Conservation (phyloP, 495 filamentous ascomycete genomes). For the Cryomyces minteri region DNA sequence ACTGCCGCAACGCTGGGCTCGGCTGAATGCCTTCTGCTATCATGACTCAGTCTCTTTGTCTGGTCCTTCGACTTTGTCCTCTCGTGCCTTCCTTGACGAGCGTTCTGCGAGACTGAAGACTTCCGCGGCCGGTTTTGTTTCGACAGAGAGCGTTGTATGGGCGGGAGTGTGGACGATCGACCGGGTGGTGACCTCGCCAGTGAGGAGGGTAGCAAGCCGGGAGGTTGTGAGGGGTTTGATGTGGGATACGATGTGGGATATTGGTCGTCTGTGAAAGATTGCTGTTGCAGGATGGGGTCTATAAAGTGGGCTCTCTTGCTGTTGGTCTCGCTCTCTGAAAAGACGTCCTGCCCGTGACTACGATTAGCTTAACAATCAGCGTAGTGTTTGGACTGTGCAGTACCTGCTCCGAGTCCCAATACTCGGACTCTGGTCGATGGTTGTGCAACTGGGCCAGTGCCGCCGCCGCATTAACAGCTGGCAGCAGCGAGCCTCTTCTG, state of each 20-base stretch:
- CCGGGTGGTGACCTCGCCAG: slow-evolving; percentile 65
- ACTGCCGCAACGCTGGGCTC: slow-evolving; percentile 53
- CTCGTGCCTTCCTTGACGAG: slow-evolving; percentile 55
- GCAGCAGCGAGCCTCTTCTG: slow-evolving; percentile 39
- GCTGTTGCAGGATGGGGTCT: slow-evolving; percentile 6
- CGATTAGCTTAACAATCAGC: not conserved
- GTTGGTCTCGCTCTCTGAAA: slow-evolving; percentile 46
- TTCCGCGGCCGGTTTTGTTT: slow-evolving; percentile 56
- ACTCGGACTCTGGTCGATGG: slow-evolving; percentile 51
- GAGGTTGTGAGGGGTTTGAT: slow-evolving; percentile 38
- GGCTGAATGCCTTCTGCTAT: slow-evolving; percentile 65
- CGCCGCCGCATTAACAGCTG: slow-evolving; percentile 63
- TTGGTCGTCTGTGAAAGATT: not conserved
- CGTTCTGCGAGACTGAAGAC: slow-evolving; percentile 61
- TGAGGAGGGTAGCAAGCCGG: slow-evolving; percentile 66
- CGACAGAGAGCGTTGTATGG: slow-evolving; percentile 45
- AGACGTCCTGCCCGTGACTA: slow-evolving; percentile 34
- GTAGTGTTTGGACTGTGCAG: slow-evolving; percentile 13
- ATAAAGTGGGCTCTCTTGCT: slow-evolving; percentile 22
- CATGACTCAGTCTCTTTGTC: slow-evolving; percentile 44
- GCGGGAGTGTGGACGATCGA: slow-evolving; percentile 71
- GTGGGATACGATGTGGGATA: slow-evolving; percentile 31
- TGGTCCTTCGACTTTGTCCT: slow-evolving; percentile 55
- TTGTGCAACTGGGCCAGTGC: slow-evolving; percentile 77
- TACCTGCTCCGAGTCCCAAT: slow-evolving; percentile 77